Percentiles rank a stretch among this genome's conserved stretches.
phyloP scores from a whole-genome alignment of 2,329 filamentous ascomycete genomes.

The Paecilomyces sp. region DNA sequence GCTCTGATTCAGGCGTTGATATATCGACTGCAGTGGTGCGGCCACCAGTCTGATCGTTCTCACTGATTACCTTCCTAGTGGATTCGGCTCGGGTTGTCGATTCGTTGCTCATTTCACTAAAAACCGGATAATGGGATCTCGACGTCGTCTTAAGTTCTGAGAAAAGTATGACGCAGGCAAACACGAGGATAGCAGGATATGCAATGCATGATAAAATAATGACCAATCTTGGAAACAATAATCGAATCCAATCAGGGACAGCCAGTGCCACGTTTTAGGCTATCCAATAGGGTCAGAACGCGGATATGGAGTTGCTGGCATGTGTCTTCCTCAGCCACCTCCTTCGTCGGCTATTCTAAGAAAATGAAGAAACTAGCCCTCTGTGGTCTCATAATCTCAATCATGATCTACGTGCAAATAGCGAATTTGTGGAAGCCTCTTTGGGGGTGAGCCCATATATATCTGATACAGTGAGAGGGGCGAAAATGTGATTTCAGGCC shows the following conservation, averaged over 20 bases:
- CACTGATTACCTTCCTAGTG: neutral
- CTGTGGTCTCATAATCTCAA: neutral
- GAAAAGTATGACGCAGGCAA: neutral
- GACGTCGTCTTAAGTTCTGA: neutral
- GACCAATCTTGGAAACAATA: neutral
- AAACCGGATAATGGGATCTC: neutral
- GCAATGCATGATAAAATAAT: neutral
- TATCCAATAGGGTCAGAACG: neutral
- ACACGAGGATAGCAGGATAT: neutral
- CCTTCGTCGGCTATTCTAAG: neutral
- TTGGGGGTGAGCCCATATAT: neutral
- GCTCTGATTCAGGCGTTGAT: neutral
- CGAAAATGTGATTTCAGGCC: neutral
- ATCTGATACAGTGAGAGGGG: neutral
- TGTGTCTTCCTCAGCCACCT: neutral
- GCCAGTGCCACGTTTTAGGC: neutral
- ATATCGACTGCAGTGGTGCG: neutral
- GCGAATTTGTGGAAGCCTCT: neutral
- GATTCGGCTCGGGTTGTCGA: neutral
- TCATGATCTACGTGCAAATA: neutral
- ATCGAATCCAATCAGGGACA: neutral
- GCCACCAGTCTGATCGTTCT: neutral
- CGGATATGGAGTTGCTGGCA: neutral
- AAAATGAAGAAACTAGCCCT: neutral
- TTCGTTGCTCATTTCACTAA: neutral